phyloP scores from a whole-genome alignment of 1,284 basidiomycete species.

The Microbotryum intermedium region DNA sequence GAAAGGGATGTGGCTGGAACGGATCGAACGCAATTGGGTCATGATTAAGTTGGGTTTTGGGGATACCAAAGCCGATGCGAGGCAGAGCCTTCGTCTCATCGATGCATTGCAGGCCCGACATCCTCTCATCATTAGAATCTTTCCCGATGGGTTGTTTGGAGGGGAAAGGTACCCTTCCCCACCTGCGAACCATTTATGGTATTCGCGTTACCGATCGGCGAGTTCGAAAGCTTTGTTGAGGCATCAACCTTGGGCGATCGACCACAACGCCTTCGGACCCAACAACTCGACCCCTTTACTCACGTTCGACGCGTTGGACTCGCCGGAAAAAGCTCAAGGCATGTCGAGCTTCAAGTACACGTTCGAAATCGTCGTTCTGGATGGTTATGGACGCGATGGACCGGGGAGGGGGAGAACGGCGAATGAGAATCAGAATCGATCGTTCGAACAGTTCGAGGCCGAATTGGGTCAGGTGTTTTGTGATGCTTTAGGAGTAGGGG shows the following conservation, averaged over 20 bases:
- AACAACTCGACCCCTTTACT: not conserved
- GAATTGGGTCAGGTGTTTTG: slow-evolving; percentile 16
- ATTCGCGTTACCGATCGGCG: slow-evolving; percentile 21
- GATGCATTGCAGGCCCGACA: too few relatives aligned
- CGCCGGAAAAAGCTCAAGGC: slow-evolving; percentile 24
- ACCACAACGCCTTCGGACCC: not conserved
- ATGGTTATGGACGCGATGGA: slow-evolving; percentile 6
- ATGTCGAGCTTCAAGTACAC: slow-evolving; percentile 11
- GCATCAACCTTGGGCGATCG: slow-evolving; percentile 3
- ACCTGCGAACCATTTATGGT: slow-evolving; percentile 23
- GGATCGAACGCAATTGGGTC: slow-evolving; percentile 27
- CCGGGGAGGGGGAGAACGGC: not conserved
- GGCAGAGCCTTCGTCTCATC: too few relatives aligned
- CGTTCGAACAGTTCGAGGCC: slow-evolving; percentile 6
- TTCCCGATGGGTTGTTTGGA: too few relatives aligned
- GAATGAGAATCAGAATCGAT: not conserved
- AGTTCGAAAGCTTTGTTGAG: slow-evolving; percentile 10
- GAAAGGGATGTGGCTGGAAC: slow-evolving; percentile 12
- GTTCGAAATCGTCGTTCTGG: slow-evolving; percentile 24
- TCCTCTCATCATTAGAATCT: too few relatives aligned
- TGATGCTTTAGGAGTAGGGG: slow-evolving; percentile 19
- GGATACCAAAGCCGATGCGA: too few relatives aligned
- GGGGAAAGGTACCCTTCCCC: not conserved
- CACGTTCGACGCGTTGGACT: slow-evolving; percentile 21
- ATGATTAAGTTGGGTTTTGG: slow-evolving; percentile 17